These are phyloP conservation scores for Epichloe brachyelytri DNA, from an alignment of 2,329 filamentous ascomycete genomes.

Conservation along the genomic window DNA sequence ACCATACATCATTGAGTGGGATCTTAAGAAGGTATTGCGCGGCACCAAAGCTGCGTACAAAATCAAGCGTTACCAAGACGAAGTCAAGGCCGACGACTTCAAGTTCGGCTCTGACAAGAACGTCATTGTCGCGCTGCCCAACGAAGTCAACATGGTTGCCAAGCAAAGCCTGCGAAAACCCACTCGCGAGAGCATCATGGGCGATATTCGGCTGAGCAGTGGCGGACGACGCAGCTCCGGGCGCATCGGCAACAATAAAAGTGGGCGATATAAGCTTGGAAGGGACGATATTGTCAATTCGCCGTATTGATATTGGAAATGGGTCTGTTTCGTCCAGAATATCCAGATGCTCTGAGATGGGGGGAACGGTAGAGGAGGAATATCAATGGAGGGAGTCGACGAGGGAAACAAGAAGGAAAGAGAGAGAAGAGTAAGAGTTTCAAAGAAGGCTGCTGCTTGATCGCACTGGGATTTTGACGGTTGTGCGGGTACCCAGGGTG, in stretches of 20 bases:
- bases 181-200: conserved; percentile 84
- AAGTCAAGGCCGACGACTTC: conserved; percentile 98
- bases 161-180: conserved; percentile 75
- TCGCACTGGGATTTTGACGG: no score
- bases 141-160: conserved; percentile 96
- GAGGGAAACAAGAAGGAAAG: no score
- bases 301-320: conserved; percentile 34
- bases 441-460: no score
- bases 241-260: conserved; percentile 38
- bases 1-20: conserved; percentile 95
- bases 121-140: conserved; percentile 89
- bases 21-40: conserved; percentile 72
- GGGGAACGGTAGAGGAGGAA: background rate
- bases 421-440: no score
- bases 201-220: conserved; percentile 35
- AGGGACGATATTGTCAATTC: conserved; percentile 75
- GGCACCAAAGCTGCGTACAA: conserved; percentile 80
- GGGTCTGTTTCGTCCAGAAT: no score
- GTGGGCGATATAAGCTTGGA: conserved; percentile 58
- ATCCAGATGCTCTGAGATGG: background rate
- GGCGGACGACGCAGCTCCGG: conserved; percentile 36
- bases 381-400: no score
- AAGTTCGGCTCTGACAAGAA: conserved; percentile 96
- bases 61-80: conserved; percentile 91
- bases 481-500: no score